Evolutionary conservation across 2,329 filamentous ascomycete species (phyloP), one percentile per base, ranked within the genome.

Genomic region (Tolypocladium cylindrosporum): DNA sequence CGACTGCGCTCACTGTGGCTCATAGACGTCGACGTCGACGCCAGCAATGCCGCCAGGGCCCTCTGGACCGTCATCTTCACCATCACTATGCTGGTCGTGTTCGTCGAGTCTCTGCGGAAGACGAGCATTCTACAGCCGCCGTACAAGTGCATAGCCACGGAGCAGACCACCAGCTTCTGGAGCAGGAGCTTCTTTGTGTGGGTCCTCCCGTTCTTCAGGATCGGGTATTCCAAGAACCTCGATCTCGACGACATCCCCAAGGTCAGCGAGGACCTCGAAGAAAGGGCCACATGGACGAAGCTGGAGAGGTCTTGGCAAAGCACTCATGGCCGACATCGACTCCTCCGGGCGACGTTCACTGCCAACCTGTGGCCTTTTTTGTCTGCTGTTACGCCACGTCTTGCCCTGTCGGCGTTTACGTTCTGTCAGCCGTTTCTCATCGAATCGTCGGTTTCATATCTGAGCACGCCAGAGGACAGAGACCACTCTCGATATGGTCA

Each of bases 391-490:
- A 31, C 45, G 19, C 55, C 55, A 4, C 45, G 55, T 2, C 42
- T 56, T n/a, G 42, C 45, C 19, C 9, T 56, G 13, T 39, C 55
- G 36, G 42, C 42, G 1, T 56, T 56, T 36, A 56, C 42, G 13
- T 41, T 56, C 21, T 56, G 55, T 37, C 55, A 56, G 43, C 55
- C 55, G 19, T 56, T 56, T 27, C 55, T 56, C 19, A 52, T 56
- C 14, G 55, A 56, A 24, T 39, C 42, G 1, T 39, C 55, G 4
- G 42, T 56, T 24, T 8, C 43, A 2, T 14, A 56, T 36, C 16
- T 56, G 8, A 24, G 37, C 36, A 36, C 43, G 14, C 19, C 8
- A 4, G 31, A 24, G 5, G 21, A 40, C 16, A 9, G 8, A 5
- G 34, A 50, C 4, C 8, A 42, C 36, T 51, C 43, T 27, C 42